These are phyloP conservation scores for Fusarium sublunatum DNA, from an alignment of 2,329 filamentous ascomycete species.

Conservation along the genomic window DNA sequence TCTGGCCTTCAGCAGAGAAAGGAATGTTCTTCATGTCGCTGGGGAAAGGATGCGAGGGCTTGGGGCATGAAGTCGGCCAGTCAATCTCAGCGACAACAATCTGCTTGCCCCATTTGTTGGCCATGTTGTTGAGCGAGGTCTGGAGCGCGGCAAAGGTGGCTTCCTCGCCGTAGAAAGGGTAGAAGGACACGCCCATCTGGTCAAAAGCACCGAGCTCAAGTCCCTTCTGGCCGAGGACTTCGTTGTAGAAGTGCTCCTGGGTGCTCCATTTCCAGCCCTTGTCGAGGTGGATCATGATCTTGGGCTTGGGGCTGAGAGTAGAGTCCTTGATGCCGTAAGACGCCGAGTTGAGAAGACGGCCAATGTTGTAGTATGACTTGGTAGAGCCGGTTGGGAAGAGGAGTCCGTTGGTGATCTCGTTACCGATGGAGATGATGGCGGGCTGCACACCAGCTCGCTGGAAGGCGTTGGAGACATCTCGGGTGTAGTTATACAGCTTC, in stretches of 20 bases:
- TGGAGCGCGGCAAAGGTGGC: slow-evolving; percentile 70
- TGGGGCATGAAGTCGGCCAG: slow-evolving; percentile 74
- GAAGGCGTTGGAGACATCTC: slow-evolving; percentile 70
- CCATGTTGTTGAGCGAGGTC: slow-evolving; percentile 68
- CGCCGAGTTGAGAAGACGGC: slow-evolving; percentile 71
- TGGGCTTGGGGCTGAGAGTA: slow-evolving; percentile 64
- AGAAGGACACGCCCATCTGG: slow-evolving; percentile 78
- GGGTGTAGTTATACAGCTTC: slow-evolving; percentile 76
- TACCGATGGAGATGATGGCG: slow-evolving; percentile 75
- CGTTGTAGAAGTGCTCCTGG: slow-evolving; percentile 74
- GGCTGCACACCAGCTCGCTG: slow-evolving; percentile 65
- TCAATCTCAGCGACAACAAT: slow-evolving; percentile 77
- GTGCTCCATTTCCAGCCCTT: slow-evolving; percentile 78
- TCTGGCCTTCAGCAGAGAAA: slow-evolving; percentile 71
- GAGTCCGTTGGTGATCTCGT: slow-evolving; percentile 76
- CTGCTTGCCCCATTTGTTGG: slow-evolving; percentile 70
- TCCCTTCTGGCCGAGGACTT: slow-evolving; percentile 63
- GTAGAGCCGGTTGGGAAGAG: slow-evolving; percentile 71
- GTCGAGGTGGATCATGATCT: slow-evolving; percentile 80
- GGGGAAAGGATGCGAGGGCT: slow-evolving; percentile 68
- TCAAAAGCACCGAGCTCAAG: slow-evolving; percentile 70
- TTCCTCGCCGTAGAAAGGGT: slow-evolving; percentile 73
- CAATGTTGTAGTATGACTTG: slow-evolving; percentile 68
- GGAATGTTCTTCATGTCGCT: slow-evolving; percentile 69
- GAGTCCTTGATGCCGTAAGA: slow-evolving; percentile 74